Conservation (phyloP, 1,284 basidiomycete genomes). For the Caloboletus inedulis region DNA sequence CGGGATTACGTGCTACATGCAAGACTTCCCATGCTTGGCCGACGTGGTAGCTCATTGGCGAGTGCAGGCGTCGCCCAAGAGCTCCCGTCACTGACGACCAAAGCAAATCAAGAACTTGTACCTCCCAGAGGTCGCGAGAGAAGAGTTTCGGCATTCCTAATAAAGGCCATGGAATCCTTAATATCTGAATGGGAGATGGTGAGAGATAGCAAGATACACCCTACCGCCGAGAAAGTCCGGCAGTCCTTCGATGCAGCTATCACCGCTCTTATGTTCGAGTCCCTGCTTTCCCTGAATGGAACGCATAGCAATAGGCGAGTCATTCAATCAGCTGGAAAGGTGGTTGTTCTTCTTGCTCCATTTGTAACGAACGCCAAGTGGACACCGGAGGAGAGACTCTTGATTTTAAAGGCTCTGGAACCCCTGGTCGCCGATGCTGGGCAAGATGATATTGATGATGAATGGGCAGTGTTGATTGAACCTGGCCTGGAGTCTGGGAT, state of each 20-base stretch:
- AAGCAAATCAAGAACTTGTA: conserved; percentile 34
- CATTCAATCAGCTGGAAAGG: conserved; percentile 57
- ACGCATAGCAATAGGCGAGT: conserved; percentile 55
- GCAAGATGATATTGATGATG: conserved; percentile 27
- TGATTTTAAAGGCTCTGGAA: conserved; percentile 64
- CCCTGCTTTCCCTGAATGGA: conserved; percentile 61
- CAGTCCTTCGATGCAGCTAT: conserved; percentile 68
- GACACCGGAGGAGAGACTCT: conserved; percentile 56
- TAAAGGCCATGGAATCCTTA: conserved; percentile 55
- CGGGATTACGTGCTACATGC: conserved; percentile 70
- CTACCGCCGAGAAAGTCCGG: conserved; percentile 61
- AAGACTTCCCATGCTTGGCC: conserved; percentile 47
- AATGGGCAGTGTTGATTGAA: conserved; percentile 56
- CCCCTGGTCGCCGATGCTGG: conserved; percentile 47
- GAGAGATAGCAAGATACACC: conserved; percentile 35
- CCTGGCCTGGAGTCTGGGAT: conserved; percentile 70
- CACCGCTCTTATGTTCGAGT: conserved; percentile 65
- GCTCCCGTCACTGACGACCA: conserved; percentile 3
- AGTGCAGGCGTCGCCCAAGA: conserved; percentile 3
- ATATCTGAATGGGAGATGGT: conserved; percentile 46
- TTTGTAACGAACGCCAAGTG: conserved; percentile 47
- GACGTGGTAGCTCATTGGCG: background rate
- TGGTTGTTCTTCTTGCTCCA: conserved; percentile 45
- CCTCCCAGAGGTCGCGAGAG: conserved; percentile 56
- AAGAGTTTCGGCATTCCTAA: conserved; percentile 62